Base-by-base conservation (phyloP, 305 asterid species). In the Fraxinus sp. region DNA sequence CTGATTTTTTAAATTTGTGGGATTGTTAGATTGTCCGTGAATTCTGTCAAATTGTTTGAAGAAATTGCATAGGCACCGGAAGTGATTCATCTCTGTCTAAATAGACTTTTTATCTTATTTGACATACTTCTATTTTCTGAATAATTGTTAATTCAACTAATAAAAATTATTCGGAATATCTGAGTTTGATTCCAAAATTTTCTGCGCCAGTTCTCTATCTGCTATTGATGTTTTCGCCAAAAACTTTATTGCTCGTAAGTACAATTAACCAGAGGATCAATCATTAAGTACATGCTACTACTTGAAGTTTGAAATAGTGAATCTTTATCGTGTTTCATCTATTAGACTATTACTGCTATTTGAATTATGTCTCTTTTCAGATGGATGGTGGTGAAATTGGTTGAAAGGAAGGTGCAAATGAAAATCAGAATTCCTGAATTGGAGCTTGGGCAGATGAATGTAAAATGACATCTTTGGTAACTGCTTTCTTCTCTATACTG, bases 141-240 rank as follows among this genome's bases (percentile, higher is more conserved):
- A 18, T 7, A 20, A 20, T 20, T 20, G 71, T 7, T n/a, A 7
- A 44, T 44, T 44, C 52, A 44, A 10, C 14, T 3, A 0, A 44
- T 44, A 10, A 88, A 76, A 91, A 87, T 55, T 68, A 88, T 74
- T 74, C 81, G 0, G 75, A 92, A 37, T 90, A 57, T 87, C 86
- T 94, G 22, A 80, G 88, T 68, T 78, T 88, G 86, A 91, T 93
- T 68, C 97, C 95, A 1, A 81, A 81, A 36, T 92, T 91, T 86
- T 85, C 93, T 24, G 83, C 70, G 87, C 39, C 78, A 76, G 7
- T 49, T 14, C 59, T 49, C 20, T 49, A 14, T 49, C 20, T 49
- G n/a, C 7, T 13, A 4, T 46, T 3, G 57, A 49, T 49, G 18
- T 49, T 49, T 49, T 14, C 5, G 14, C 18, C 18, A 1, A 46